These are phyloP conservation scores for Suillus ampliporus DNA, from an alignment of 768 basidiomycete genomes.

Conservation along the genomic window DNA sequence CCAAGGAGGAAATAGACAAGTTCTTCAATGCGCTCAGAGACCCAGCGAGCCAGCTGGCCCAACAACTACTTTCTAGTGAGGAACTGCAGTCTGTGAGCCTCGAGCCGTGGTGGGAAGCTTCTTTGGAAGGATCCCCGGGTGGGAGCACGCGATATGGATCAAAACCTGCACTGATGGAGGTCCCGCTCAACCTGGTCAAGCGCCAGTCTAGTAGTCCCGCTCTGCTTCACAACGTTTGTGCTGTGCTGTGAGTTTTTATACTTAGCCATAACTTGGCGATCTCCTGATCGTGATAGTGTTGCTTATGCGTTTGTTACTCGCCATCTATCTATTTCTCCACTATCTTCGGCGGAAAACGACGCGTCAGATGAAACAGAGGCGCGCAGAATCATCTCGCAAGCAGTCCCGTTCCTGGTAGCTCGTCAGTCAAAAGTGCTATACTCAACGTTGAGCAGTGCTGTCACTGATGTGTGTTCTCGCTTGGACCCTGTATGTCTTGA, in stretches of 20 bases:
- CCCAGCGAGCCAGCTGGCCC: slow-evolving; percentile 64
- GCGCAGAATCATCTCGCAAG: slow-evolving; percentile 50
- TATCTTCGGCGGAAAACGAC: slow-evolving; percentile 49
- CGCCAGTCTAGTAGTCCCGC: slow-evolving; percentile 43
- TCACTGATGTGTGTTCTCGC: slow-evolving; percentile 72
- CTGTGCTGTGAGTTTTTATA: slow-evolving; percentile 60
- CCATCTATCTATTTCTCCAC: slow-evolving; percentile 60
- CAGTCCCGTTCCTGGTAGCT: slow-evolving; percentile 70
- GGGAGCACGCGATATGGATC: slow-evolving; percentile 37
- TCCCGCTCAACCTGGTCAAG: slow-evolving; percentile 53
- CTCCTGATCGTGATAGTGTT: slow-evolving; percentile 47
- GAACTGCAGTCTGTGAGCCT: slow-evolving; percentile 54
- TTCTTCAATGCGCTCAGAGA: slow-evolving; percentile 66
- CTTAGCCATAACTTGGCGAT: neutral
- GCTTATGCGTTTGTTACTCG: slow-evolving; percentile 74
- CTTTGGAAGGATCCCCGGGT: slow-evolving; percentile 11
- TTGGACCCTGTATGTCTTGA: slow-evolving; percentile 45
- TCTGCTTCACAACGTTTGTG: slow-evolving; percentile 72
- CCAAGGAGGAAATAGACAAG: slow-evolving; percentile 58
- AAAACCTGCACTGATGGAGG: slow-evolving; percentile 49
- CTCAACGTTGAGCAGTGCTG: slow-evolving; percentile 52
- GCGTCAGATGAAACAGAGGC: slow-evolving; percentile 54
- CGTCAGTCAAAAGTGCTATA: slow-evolving; percentile 62
- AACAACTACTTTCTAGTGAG: slow-evolving; percentile 61
- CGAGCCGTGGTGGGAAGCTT: slow-evolving; percentile 78